Evolutionary conservation across 345 rosid species (phyloP).

Genomic region (Combretum micranthum): DNA sequence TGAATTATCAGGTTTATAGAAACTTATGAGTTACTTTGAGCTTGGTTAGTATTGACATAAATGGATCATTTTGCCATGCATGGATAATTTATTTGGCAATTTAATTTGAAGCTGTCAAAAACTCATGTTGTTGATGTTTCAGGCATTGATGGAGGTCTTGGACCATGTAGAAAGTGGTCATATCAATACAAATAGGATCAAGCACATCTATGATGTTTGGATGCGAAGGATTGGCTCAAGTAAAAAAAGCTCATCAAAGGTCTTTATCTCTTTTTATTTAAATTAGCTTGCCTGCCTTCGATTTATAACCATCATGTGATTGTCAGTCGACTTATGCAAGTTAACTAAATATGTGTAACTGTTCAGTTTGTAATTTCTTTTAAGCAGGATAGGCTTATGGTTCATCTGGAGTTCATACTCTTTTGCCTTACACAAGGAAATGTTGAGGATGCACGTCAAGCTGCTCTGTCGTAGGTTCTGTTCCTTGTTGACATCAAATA

Average conservation of each 20-base stretch:
- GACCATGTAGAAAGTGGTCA: slow-evolving; percentile 27
- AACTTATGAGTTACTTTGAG: too few relatives aligned
- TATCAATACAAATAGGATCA: slow-evolving; percentile 26
- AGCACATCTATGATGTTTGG: slow-evolving; percentile 56
- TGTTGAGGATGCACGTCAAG: slow-evolving; percentile 42
- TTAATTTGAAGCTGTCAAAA: too few relatives aligned
- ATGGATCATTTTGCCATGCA: neutral
- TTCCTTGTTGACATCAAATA: neutral
- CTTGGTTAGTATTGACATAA: too few relatives aligned
- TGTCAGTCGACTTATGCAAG: neutral
- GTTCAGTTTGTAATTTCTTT: slow-evolving; percentile 5
- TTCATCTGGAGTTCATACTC: slow-evolving; percentile 63
- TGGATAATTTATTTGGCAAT: neutral
- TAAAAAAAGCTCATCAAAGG: slow-evolving; percentile 34
- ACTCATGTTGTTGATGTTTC: slow-evolving; percentile 2
- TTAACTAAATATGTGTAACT: neutral
- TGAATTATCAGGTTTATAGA: too few relatives aligned
- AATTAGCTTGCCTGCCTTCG: neutral
- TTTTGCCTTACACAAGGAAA: slow-evolving; percentile 39
- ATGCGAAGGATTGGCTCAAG: slow-evolving; percentile 45
- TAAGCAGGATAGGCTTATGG: slow-evolving; percentile 46
- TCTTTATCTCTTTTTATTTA: slow-evolving; percentile 9
- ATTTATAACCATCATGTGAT: neutral
- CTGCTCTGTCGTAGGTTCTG: slow-evolving; percentile 41
- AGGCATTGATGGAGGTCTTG: slow-evolving; percentile 62